These are phyloP conservation scores for Verticillium alfalfae DNA, from an alignment of 2,329 filamentous ascomycete genomes.

Conservation along the genomic window DNA sequence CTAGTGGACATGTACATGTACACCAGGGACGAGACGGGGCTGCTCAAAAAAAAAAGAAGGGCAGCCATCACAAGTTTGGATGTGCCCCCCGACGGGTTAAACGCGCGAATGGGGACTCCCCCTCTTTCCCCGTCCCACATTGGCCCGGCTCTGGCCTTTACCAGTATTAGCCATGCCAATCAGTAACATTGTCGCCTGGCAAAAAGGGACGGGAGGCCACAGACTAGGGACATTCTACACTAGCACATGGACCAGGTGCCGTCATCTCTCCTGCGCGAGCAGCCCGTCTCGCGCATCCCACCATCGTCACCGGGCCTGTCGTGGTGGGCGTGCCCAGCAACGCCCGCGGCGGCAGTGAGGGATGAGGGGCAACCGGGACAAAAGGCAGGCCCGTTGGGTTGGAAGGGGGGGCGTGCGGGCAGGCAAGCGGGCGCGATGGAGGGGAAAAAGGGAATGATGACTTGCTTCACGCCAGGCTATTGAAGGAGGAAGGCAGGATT, in stretches of 20 bases:
- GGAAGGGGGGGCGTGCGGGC: neutral
- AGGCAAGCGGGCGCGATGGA: neutral
- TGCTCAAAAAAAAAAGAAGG: neutral
- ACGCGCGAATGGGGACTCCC: constrained; percentile 12
- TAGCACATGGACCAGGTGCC: neutral
- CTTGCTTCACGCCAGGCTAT: neutral
- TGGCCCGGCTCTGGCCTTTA: neutral
- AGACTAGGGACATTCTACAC: neutral
- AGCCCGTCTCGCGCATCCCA: neutral
- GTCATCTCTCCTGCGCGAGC: neutral
- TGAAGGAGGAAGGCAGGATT: neutral
- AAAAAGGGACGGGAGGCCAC: neutral
- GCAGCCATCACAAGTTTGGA: neutral
- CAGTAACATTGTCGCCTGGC: constrained; percentile 1
- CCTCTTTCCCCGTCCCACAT: neutral
- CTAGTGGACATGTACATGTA: too few relatives aligned
- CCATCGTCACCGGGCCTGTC: neutral
- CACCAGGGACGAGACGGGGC: too few relatives aligned
- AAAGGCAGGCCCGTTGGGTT: neutral
- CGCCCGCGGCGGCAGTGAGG: neutral
- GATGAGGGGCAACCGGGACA: neutral
- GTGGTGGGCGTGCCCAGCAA: neutral
- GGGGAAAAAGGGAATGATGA: neutral
- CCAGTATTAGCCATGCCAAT: constrained; percentile 5
- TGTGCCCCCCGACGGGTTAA: constrained; percentile 3